phyloP scores from a whole-genome alignment of 2,329 filamentous ascomycete species.

The Fusarium multiceps region DNA sequence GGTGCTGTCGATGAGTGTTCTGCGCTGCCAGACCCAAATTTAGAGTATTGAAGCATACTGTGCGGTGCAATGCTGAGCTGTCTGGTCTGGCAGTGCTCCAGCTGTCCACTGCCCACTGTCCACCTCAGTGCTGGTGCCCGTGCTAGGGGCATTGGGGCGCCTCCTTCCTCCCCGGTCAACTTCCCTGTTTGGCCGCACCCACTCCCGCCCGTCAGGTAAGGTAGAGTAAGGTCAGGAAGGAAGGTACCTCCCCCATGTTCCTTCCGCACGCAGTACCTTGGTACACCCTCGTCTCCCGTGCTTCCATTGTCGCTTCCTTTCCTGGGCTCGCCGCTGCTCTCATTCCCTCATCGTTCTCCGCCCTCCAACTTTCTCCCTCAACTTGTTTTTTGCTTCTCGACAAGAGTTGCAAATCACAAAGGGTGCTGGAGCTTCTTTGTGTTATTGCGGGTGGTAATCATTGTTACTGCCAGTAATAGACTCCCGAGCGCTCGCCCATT shows the following conservation, averaged over 20 bases:
- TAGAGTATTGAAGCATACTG: conserved; percentile 29
- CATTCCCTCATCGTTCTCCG: conserved; percentile 50
- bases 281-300: conserved; percentile 45
- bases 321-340: conserved; percentile 44
- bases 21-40: conserved; percentile 20
- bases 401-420: conserved; percentile 47
- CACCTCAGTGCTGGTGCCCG: not conserved
- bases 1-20: conserved; percentile 16
- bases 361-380: conserved; percentile 48
- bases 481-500: conserved; percentile 8
- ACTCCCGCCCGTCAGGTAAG: conserved; percentile 43
- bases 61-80: conserved; percentile 28
- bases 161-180: conserved; percentile 35
- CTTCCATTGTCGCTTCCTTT: conserved; percentile 35
- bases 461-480: conserved; percentile 37
- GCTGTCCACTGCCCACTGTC: not conserved
- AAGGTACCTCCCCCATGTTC: conserved; percentile 26
- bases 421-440: conserved; percentile 38
- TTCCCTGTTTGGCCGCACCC: conserved; percentile 47
- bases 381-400: conserved; percentile 44
- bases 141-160: conserved; percentile 21
- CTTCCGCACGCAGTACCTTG: conserved; percentile 39
- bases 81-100: conserved; percentile 21
- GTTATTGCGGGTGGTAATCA: conserved; percentile 37
- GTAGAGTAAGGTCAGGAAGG: conserved; percentile 1